These are phyloP conservation scores for Arbutus unedo DNA, from an alignment of 148 eudicot genomes.

Conservation along the genomic window DNA sequence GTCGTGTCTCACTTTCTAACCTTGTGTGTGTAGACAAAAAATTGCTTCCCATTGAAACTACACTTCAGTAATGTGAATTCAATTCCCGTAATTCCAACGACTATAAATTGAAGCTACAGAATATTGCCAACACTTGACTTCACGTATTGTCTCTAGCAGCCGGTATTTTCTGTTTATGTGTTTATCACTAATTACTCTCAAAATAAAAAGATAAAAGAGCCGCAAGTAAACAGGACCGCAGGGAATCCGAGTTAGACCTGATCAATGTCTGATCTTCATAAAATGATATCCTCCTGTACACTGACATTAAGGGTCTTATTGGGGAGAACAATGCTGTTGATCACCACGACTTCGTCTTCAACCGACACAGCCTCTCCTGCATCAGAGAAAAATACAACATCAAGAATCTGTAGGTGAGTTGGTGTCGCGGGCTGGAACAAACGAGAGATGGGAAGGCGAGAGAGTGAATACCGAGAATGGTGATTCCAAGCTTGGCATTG, in stretches of 20 bases:
- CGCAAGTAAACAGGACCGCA: background rate
- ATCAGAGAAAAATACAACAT: conserved; percentile 7
- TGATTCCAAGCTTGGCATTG: conserved; percentile 71
- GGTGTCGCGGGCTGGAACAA: background rate
- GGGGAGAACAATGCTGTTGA: conserved; percentile 68
- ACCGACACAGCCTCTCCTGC: conserved; percentile 70
- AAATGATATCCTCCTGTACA: conserved; percentile 73
- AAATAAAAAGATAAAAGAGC: background rate
- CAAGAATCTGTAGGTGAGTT: background rate
- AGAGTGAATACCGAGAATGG: conserved; percentile 56
- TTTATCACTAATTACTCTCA: background rate
- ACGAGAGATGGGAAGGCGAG: background rate
- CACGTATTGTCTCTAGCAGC: no score
- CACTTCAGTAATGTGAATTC: background rate
- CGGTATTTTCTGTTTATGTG: background rate
- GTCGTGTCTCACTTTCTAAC: background rate
- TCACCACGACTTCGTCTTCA: conserved; percentile 70
- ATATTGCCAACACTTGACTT: no score
- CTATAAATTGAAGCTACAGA: no score
- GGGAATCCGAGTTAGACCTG: background rate
- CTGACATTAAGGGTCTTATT: conserved; percentile 77
- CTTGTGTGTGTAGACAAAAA: background rate
- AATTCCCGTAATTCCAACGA: no score
- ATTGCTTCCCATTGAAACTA: background rate
- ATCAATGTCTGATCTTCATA: conserved; percentile 23